Percentiles rank a stretch among this genome's conserved stretches.
These are phyloP conservation scores for Calocybe gangraenosa DNA, from an alignment of 768 basidiomycete genomes.

Conservation along the genomic window DNA sequence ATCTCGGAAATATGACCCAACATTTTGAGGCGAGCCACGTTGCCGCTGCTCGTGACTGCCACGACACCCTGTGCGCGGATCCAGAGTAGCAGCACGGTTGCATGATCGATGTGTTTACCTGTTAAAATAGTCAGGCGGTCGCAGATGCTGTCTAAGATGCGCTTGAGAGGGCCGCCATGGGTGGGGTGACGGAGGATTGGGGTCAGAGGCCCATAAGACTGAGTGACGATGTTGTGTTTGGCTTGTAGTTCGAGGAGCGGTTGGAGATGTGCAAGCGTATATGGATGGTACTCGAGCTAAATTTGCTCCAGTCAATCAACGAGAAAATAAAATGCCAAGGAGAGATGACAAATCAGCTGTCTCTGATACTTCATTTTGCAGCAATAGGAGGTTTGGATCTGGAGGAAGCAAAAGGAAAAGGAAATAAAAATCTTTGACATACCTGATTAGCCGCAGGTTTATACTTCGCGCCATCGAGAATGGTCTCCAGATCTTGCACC, in stretches of 20 bases:
- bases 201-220: constrained; percentile 33
- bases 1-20: constrained; percentile 25
- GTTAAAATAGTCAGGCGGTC: constrained; percentile 15
- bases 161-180: constrained; percentile 30
- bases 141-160: constrained; percentile 27
- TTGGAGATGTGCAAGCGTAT: constrained; percentile 26
- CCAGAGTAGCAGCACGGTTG: constrained; percentile 29
- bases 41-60: constrained; percentile 25
- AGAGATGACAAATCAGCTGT: too few relatives aligned
- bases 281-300: constrained; percentile 35
- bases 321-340: too few relatives aligned
- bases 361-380: too few relatives aligned
- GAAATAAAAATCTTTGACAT: constrained; percentile 3
- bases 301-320: too few relatives aligned
- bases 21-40: constrained; percentile 24
- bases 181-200: constrained; percentile 33
- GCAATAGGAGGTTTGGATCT: too few relatives aligned
- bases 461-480: constrained; percentile 40
- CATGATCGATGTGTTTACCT: constrained; percentile 20
- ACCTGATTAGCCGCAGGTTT: constrained; percentile 55
- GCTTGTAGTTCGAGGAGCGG: constrained; percentile 30
- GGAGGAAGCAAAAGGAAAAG: too few relatives aligned
- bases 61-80: constrained; percentile 27
- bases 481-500: constrained; percentile 37
- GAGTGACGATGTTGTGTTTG: constrained; percentile 32